Conservation (phyloP, 805 yeast genomes). For the Saturnispora sekii region DNA sequence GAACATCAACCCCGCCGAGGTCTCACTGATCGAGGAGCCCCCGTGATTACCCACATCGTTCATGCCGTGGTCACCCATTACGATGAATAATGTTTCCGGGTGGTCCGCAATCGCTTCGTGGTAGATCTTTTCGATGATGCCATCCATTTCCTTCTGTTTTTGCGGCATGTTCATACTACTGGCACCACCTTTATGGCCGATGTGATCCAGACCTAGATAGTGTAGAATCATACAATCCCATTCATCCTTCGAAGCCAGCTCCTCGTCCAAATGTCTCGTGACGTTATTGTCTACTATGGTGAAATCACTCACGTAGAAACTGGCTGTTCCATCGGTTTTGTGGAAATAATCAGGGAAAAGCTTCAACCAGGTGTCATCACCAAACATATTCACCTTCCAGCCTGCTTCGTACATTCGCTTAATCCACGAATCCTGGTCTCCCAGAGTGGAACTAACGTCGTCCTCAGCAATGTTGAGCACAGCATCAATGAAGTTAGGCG, state of each 20-base stretch:
- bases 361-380: slow-evolving; percentile 97
- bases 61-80: slow-evolving; percentile 96
- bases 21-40: slow-evolving; percentile 88
- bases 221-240: slow-evolving; percentile 91
- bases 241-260: slow-evolving; percentile 32
- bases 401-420: slow-evolving; percentile 43
- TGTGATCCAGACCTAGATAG: slow-evolving; percentile 90
- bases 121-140: slow-evolving; percentile 45
- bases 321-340: slow-evolving; percentile 74
- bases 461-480: slow-evolving; percentile 89
- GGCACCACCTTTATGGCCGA: slow-evolving; percentile 97
- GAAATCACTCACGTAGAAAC: slow-evolving; percentile 91
- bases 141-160: slow-evolving; percentile 84
- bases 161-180: slow-evolving; percentile 65
- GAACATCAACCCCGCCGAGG: slow-evolving; percentile 72
- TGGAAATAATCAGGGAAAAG: slow-evolving; percentile 67
- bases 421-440: slow-evolving; percentile 81
- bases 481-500: slow-evolving; percentile 91
- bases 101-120: slow-evolving; percentile 20
- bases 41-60: slow-evolving; percentile 95
- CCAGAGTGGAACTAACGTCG: slow-evolving; percentile 57
- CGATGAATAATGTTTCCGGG: slow-evolving; percentile 51
- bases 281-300: slow-evolving; percentile 91
- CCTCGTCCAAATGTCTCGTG: slow-evolving; percentile 68
- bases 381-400: slow-evolving; percentile 67